A percentile compares a stretch with the other conserved stretches of the same genome.
These are phyloP conservation scores for Cubamyces sp. DNA, from an alignment of 768 basidiomycete species.

Conservation along the genomic window DNA sequence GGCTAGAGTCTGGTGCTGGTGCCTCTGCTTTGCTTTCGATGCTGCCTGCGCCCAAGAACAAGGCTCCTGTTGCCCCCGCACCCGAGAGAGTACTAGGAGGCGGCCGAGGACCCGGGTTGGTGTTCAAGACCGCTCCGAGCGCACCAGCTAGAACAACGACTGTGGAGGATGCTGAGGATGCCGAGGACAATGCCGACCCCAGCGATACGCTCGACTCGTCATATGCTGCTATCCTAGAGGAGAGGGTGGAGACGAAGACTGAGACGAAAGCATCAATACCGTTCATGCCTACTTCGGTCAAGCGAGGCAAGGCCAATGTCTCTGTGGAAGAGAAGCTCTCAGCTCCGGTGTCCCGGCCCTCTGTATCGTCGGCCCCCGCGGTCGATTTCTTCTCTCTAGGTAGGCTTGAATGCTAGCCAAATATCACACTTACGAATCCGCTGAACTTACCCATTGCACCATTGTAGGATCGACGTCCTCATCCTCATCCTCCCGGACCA, in stretches of 20 bases:
- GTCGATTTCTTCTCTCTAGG: constrained; percentile 75
- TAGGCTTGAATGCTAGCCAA: constrained; percentile 30
- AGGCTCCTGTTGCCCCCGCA: constrained; percentile 44
- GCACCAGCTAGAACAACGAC: constrained; percentile 29
- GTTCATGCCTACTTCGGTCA: constrained; percentile 63
- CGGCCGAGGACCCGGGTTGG: constrained; percentile 62
- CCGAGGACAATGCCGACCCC: constrained; percentile 20
- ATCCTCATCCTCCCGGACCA: constrained; percentile 21
- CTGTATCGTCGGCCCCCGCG: constrained; percentile 39
- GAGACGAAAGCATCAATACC: constrained; percentile 41
- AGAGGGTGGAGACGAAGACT: constrained; percentile 21
- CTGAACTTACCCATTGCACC: no score
- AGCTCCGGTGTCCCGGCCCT: constrained; percentile 14
- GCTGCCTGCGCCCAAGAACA: constrained; percentile 75
- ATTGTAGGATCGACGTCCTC: constrained; percentile 33
- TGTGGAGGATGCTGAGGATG: constrained; percentile 34
- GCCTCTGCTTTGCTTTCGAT: constrained; percentile 68
- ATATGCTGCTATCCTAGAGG: constrained; percentile 21
- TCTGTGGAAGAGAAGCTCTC: constrained; percentile 36
- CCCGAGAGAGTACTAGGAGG: constrained; percentile 66
- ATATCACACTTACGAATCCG: no score
- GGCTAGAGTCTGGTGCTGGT: constrained; percentile 57
- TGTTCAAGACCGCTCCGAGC: constrained; percentile 49
- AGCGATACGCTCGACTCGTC: constrained; percentile 15
- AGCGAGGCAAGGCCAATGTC: constrained; percentile 59